Percentiles rank a stretch among this genome's conserved stretches.
Evolutionary conservation across 257 asterid genomes (phyloP).

Genomic region (Solanum clarkiae): DNA sequence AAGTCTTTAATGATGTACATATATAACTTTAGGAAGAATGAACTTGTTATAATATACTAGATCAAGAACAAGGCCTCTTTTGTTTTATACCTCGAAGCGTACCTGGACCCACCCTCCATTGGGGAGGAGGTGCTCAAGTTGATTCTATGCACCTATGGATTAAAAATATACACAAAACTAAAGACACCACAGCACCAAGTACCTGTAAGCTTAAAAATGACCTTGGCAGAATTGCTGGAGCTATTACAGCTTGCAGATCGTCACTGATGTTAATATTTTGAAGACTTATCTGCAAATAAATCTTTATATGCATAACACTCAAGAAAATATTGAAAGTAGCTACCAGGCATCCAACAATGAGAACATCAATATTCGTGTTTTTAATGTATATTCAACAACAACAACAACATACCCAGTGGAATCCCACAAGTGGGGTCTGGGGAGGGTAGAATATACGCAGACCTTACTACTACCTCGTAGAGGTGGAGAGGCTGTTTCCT

Average conservation of each 20-base stretch:
- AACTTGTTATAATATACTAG: background rate
- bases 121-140: background rate
- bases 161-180: background rate
- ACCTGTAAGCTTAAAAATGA: slow-evolving; percentile 74
- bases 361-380: background rate
- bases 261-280: slow-evolving; percentile 65
- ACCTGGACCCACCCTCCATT: background rate
- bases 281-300: slow-evolving; percentile 46
- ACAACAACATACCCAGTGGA: no score
- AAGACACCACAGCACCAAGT: background rate
- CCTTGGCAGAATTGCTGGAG: slow-evolving; percentile 84
- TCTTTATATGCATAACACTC: background rate
- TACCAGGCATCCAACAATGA: background rate
- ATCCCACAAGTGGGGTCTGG: no score
- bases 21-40: background rate
- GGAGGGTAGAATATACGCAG: no score
- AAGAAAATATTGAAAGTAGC: background rate
- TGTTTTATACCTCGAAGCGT: background rate
- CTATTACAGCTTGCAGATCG: slow-evolving; percentile 62
- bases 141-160: background rate
- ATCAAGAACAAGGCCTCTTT: background rate
- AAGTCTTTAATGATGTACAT: background rate
- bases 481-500: no score
- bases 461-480: no score
- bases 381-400: no score